phyloP scores from a whole-genome alignment of 2,329 filamentous ascomycete genomes.

The Verticillium nubilum region DNA sequence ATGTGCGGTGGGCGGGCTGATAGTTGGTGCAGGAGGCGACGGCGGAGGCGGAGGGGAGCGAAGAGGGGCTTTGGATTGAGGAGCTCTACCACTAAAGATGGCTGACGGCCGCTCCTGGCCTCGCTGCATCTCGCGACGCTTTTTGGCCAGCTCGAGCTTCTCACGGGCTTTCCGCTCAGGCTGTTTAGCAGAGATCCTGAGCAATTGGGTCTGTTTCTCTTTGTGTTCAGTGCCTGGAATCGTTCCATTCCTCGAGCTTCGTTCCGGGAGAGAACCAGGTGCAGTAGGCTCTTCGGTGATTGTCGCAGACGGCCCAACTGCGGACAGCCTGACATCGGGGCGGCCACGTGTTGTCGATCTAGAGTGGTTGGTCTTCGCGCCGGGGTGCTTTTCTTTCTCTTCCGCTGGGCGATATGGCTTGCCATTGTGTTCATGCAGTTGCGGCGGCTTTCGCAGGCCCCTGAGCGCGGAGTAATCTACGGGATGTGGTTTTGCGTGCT shows the following conservation, averaged over 20 bases:
- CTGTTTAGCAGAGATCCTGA: slow-evolving; percentile 5
- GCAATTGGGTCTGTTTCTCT: background rate
- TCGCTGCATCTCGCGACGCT: background rate
- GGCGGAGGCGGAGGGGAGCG: background rate
- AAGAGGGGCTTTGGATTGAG: background rate
- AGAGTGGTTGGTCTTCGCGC: background rate
- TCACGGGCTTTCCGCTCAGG: slow-evolving; percentile 16
- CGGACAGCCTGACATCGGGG: background rate
- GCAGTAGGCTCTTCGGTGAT: background rate
- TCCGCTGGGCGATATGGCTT: background rate
- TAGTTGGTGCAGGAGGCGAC: background rate
- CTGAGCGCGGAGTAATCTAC: background rate
- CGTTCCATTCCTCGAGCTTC: background rate
- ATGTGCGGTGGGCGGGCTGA: background rate
- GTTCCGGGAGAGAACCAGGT: background rate
- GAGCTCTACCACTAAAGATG: background rate
- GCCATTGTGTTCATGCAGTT: background rate
- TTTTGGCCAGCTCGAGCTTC: slow-evolving; percentile 2
- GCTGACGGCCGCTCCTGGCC: background rate
- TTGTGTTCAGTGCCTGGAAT: background rate
- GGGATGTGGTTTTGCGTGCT: background rate
- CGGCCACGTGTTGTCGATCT: background rate
- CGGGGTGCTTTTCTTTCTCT: background rate
- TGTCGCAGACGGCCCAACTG: background rate
- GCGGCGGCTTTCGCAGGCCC: background rate